Base-by-base conservation (phyloP, 805 yeast genomes). In the Barnettozyma siamensis region DNA sequence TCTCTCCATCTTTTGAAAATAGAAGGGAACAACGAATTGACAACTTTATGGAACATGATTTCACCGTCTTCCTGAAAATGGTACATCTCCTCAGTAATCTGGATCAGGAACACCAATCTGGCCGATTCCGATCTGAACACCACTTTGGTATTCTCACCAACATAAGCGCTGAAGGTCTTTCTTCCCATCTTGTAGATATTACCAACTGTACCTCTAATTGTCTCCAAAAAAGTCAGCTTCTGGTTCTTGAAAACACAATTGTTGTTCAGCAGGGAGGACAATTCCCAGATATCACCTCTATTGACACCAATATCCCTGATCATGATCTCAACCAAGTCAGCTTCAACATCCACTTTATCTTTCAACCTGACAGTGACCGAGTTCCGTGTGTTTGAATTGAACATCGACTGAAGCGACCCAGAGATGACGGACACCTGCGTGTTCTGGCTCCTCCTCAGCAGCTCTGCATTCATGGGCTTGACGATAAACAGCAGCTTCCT, bases 1-100 rank as follows among this genome's bases (percentile, higher is more conserved):
- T 81, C 82, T 48, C 88, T 75, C 98, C 98, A 93, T 44, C 81
- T 73, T 51, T 80, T 80, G 59, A 93, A 88, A 29, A 91, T 81
- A 44, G 81, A 83, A 0, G 99, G 99, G 41, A 93, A 80, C 38
- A 91, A 69, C n/a, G 94, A 84, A 58, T 91, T 89, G 35, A 93
- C 88, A 51, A 93, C 76, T 61, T 88, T 87, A 59, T 89, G 91
- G 59, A 91, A 91, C 76, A 88, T 76, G 40, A 89, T 84, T 56
- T 91, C 97, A 2, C 99, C 99, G 49, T 84, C 84, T 55, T 89
- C 96, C 62, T 93, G 98, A 61, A 93, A 93, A 59, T 88, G 88
- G 94, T 97, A 93, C 97, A 93, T 93, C 55, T 93, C 99, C 31
- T 83, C 75, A 1, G 97, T 85, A 46, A 89, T 78, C 58, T 93